Base-by-base conservation (phyloP, 371 early-diverging fungal genomes). In the Batkoa obscura region DNA sequence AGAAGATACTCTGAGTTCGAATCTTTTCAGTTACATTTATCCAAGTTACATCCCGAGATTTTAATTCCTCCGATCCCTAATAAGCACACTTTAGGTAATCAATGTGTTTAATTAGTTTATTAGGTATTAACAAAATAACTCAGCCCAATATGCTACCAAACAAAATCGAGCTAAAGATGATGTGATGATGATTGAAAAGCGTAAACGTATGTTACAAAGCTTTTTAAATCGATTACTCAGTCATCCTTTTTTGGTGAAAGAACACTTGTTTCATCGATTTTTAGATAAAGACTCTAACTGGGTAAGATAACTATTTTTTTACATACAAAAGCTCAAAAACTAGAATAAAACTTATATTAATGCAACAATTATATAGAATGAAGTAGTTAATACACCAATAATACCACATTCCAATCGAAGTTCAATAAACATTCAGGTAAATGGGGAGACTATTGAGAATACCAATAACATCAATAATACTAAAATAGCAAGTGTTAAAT, bases 1-100 rank as follows among this genome's bases (percentile, higher is more conserved):
- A 78, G 89, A 58, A 77, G 97, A 41, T 96, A 96, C 67, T 89
- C 90, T 42, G 97, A 96, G 59, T 96, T 96, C 62, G 94, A 92
- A 63, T 78, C 86, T 12, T 69, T 96, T 51, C 73, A 89, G 54
- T 78, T 68, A 42, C 68, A 77, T 12, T 72, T 96, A 51, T 66
- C 72, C 34, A 68, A 74, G 41, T 72, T 86, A 43, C 83, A 93
- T 64, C 94, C 93, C 13, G 79, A 81, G 1, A 60, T 81, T 6
- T 73, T 90, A 34, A 78, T 94, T 15, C 94, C 97, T 15, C 93
- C 93, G 41, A 91, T 96, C 60, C 97, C 97, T 8, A 91, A 88
- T 57, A 94, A 95, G 69, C 93, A 93, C 68, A 74, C 86, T 33
- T 64, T 95, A 32, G 68, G 81, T 75, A 74, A 71, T 64, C 64